A percentile compares a stretch with the other conserved stretches of the same genome.
Evolutionary conservation across 495 filamentous ascomycete genomes (phyloP).

Genomic region (Neurospora hispaniola): DNA sequence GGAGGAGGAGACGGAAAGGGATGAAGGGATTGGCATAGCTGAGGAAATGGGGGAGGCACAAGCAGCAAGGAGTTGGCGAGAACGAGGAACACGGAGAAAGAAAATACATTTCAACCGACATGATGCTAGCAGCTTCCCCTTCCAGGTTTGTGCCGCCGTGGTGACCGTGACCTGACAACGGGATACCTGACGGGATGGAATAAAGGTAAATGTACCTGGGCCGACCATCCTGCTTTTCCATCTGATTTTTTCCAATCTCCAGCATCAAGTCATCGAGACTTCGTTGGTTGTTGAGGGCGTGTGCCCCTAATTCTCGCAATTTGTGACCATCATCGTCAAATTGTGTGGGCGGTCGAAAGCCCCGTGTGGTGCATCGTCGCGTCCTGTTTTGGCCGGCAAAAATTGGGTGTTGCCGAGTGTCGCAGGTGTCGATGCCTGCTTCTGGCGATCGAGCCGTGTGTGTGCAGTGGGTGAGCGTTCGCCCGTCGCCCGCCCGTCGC

Average conservation of each 20-base stretch:
- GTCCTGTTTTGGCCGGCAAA: neutral
- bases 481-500: neutral
- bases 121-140: neutral
- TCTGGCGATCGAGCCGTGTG: neutral
- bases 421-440: neutral
- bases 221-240: too few relatives aligned
- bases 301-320: neutral
- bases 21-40: neutral
- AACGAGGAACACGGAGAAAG: neutral
- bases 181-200: neutral
- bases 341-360: neutral
- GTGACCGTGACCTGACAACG: neutral
- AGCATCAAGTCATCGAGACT: neutral
- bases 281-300: neutral
- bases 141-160: neutral
- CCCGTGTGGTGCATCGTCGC: neutral
- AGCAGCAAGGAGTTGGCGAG: neutral
- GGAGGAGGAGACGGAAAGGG: neutral
- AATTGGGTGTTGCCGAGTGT: neutral
- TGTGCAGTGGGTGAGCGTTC: neutral
- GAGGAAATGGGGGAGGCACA: neutral
- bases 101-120: constrained; percentile 1
- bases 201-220: neutral
- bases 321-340: neutral
- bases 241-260: neutral